A percentile compares a stretch with the other conserved stretches of the same genome.
phyloP scores from a whole-genome alignment of 257 asterid genomes.

The Sherardia arvensis region DNA sequence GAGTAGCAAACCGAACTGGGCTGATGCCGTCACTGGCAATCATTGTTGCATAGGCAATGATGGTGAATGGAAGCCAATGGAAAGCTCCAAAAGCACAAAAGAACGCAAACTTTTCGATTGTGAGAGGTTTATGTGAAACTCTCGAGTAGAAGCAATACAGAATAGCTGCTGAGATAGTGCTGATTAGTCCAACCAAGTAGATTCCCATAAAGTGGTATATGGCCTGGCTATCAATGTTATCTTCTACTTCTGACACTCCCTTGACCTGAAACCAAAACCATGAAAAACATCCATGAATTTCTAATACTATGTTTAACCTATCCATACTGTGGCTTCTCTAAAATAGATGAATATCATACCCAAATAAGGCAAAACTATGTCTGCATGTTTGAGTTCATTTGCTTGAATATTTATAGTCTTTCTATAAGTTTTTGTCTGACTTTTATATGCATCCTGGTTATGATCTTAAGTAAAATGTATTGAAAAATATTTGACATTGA shows the following conservation, averaged over 20 bases:
- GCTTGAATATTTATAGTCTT: background rate
- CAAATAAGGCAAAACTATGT: too few relatives aligned
- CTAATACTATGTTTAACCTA: background rate
- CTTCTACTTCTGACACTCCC: slow-evolving; percentile 13
- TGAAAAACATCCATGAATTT: background rate
- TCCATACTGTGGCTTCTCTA: too few relatives aligned
- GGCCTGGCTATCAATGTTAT: slow-evolving; percentile 14
- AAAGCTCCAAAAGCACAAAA: slow-evolving; percentile 60
- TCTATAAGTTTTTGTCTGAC: background rate
- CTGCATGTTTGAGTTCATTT: background rate
- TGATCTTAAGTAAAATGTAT: background rate
- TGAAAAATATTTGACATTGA: background rate
- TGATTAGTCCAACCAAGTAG: slow-evolving; percentile 49
- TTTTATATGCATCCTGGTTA: background rate
- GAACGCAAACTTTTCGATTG: slow-evolving; percentile 40
- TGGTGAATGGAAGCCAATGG: slow-evolving; percentile 73
- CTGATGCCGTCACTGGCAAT: slow-evolving; percentile 19
- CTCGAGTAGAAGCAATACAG: slow-evolving; percentile 32
- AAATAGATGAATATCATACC: too few relatives aligned
- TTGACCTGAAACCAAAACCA: slow-evolving; percentile 27
- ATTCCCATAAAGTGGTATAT: slow-evolving; percentile 52
- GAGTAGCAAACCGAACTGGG: slow-evolving; percentile 34
- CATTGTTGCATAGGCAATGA: slow-evolving; percentile 39
- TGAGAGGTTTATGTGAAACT: slow-evolving; percentile 25
- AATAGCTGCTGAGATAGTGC: slow-evolving; percentile 52